Evolutionary conservation across 2,329 filamentous ascomycete species (phyloP), one percentile per base, ranked within the genome.

Genomic region (Ramularia collo-cygni): DNA sequence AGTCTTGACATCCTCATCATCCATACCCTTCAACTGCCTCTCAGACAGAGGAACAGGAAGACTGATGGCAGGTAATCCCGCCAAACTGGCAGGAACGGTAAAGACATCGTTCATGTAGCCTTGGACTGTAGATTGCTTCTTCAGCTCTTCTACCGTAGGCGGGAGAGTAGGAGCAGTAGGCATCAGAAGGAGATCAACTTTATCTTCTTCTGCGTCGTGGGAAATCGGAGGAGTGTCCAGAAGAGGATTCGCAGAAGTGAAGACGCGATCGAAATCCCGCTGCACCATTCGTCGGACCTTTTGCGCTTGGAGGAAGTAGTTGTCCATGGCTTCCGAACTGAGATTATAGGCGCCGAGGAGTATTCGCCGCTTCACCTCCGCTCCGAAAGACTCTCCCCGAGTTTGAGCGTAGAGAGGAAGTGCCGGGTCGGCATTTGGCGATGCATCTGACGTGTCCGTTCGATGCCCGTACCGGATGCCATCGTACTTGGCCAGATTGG

Each of bases 231-330:
- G n/a, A n/a, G n/a, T 18, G 17, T 66, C 63, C 1, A 68, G 70
- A 3, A 96, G 70, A 3, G 83, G 83, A 57, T 95, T 89, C 3
- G 67, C 65, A 30, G 78, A 64, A 12, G 66, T 63, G 59, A 98
- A 95, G 1, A 85, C 80, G 2, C 73, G 66, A 63, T 96, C 79
- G 60, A 98, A 98, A 57, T 98, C 92, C 24, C 71, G 69, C 59
- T 92, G 83, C 2, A 98, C 85, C 13, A 94, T 69, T 39, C 86
- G 75, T 1, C 92, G 81, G 28, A 95, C 78, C 50, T 82, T 83
- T 65, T 98, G 92, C 32, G 92, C 92, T 60, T 95, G 84, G 47
- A 95, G 77, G 57, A 98, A 98, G 64, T 96, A 95, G 61, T 96
- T 98, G 62, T 95, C 84, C 57, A 93, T 92, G 8, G 88, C 88